Evolutionary conservation across 2,329 filamentous ascomycete species (phyloP), one percentile per base, ranked within the genome.

Genomic region (Lachnellula arida): DNA sequence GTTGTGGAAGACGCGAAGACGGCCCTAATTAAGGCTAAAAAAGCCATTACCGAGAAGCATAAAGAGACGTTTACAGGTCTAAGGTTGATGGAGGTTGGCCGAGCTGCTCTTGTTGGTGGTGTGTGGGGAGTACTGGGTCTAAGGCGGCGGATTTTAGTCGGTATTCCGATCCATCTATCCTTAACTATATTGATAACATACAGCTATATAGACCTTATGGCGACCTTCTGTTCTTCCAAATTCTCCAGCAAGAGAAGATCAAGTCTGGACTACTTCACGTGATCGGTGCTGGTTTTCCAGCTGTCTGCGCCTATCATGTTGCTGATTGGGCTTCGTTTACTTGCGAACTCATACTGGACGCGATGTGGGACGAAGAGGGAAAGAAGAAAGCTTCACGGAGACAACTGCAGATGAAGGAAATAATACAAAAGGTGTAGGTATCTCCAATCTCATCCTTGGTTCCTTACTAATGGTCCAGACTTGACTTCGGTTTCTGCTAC

Each of bases 51-150:
- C 9, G 56, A 61, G 1, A 64, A 63, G 52, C 61, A 62, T 43
- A 49, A 62, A 43, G 68, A 71, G 25, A 68, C 64, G 11, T 55
- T 65, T 4, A 57, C 55, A 14, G 69, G 66, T 2, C 55, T 70
- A 52, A 58, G 63, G 46, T 51, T 68, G 5, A 63, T 71, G 56
- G 65, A 68, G 43, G 46, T 60, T 49, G 68, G 68, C 4, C 59
- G 64, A 14, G 59, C 55, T 32, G 53, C 59, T 3, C 46, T 70
- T 28, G 56, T 66, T 25, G 62, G 57, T n/a, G 69, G 69, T 12
- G 61, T 68, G 5, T 71, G 69, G 69, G 67, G 69, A 39, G 66
- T 67, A 6, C 49, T 69, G 51, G 69, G 68, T 8, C 51, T 71
- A 5, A 60, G 69, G 40, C 62, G 65, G 48, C 61, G 69, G 8